Evolutionary conservation across 306 rosid genomes (phyloP).

Genomic region (Medicago arabica): DNA sequence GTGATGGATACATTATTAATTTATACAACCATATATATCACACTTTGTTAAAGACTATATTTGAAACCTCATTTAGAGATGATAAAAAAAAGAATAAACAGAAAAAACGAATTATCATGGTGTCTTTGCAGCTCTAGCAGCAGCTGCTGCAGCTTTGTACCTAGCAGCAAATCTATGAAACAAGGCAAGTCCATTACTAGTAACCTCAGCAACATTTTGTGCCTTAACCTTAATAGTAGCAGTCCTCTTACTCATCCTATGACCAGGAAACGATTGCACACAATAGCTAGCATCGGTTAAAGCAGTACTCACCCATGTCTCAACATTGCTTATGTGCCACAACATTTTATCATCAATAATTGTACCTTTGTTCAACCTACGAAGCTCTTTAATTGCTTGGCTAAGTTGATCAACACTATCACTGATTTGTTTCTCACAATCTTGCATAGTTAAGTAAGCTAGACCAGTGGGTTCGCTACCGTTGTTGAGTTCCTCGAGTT

Average conservation of each 20-base stretch:
- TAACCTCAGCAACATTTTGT: conserved; percentile 60
- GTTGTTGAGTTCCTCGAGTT: conserved; percentile 44
- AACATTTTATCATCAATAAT: conserved; percentile 38
- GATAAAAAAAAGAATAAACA: neutral
- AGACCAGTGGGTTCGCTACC: neutral
- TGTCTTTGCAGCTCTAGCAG: conserved; percentile 32
- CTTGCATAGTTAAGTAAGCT: conserved; percentile 52
- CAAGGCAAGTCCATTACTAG: conserved; percentile 62
- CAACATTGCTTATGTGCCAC: conserved; percentile 70
- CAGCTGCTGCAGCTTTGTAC: conserved; percentile 43
- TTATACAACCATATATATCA: neutral
- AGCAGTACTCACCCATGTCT: conserved; percentile 71
- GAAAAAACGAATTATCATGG: neutral
- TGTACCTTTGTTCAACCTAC: conserved; percentile 28
- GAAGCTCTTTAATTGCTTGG: conserved; percentile 58
- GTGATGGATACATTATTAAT: neutral
- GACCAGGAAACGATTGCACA: conserved; percentile 52
- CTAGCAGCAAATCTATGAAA: conserved; percentile 59
- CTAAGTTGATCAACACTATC: conserved; percentile 62
- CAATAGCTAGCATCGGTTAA: conserved; percentile 64
- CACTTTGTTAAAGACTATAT: conserved; percentile 2
- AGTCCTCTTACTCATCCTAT: conserved; percentile 58
- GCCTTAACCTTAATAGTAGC: conserved; percentile 65
- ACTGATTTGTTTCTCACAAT: conserved; percentile 55
- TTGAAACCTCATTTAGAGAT: neutral